Evolutionary conservation across 768 basidiomycete species (phyloP).

Genomic region (Suillus spraguei): DNA sequence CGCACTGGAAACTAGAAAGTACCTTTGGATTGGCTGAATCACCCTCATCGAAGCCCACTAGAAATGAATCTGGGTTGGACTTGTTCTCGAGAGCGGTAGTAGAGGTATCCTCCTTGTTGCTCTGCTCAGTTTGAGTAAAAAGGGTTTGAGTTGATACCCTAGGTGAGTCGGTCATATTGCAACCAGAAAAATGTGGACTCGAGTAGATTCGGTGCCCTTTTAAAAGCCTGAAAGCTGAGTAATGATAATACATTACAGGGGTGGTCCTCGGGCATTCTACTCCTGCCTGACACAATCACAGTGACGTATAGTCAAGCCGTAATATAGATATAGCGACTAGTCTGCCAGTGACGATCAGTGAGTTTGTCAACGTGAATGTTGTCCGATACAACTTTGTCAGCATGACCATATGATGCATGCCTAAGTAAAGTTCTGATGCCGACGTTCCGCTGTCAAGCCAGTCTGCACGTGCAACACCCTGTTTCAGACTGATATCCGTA

Average conservation of each 20-base stretch:
- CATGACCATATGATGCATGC: background rate
- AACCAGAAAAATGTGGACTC: background rate
- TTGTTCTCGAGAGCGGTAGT: background rate
- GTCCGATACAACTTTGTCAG: background rate
- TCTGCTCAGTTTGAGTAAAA: background rate
- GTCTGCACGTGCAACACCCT: background rate
- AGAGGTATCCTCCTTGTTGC: background rate
- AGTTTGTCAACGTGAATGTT: background rate
- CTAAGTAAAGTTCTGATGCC: background rate
- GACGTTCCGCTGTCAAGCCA: background rate
- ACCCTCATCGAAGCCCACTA: conserved; percentile 34
- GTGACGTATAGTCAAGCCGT: background rate
- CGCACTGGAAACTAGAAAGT: conserved; percentile 12
- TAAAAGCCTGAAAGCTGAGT: background rate
- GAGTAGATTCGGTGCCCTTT: background rate
- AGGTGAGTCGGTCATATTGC: background rate
- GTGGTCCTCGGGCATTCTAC: background rate
- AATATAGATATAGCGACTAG: background rate
- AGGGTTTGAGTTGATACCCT: background rate
- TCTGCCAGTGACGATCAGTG: background rate
- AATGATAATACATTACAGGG: background rate
- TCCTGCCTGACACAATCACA: background rate
- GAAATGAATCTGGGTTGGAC: conserved; percentile 25
- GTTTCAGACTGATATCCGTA: too few species aligned
- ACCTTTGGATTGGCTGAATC: conserved; percentile 54